Percentiles rank a stretch among this genome's conserved stretches.
phyloP scores from a whole-genome alignment of 2,329 filamentous ascomycete species.

The Fusarium proliferatum region DNA sequence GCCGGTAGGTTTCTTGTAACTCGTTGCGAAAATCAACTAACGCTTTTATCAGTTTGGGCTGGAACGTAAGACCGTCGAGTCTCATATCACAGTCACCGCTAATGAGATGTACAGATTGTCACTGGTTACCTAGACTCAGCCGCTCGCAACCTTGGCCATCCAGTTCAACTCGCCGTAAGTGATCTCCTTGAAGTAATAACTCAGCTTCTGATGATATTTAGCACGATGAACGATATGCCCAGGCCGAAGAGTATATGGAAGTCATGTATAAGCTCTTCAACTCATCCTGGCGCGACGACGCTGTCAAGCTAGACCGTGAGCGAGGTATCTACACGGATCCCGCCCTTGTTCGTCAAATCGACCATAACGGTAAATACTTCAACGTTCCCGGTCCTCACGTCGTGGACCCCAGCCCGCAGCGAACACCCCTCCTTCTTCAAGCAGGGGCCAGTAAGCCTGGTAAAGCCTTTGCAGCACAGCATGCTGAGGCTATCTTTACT shows the following conservation, averaged over 20 bases:
- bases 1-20: constrained; percentile 54
- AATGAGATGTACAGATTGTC: constrained; percentile 62
- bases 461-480: constrained; percentile 74
- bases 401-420: constrained; percentile 73
- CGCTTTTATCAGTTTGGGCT: constrained; percentile 56
- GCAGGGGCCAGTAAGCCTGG: constrained; percentile 75
- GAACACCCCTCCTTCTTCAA: constrained; percentile 76
- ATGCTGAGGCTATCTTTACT: constrained; percentile 78
- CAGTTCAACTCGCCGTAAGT: constrained; percentile 58
- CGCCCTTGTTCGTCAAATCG: constrained; percentile 69
- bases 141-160: constrained; percentile 71
- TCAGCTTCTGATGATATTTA: constrained; percentile 22
- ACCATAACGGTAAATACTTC: constrained; percentile 74
- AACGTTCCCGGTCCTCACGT: constrained; percentile 73
- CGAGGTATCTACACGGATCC: constrained; percentile 66
- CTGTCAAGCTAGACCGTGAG: constrained; percentile 68
- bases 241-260: constrained; percentile 72
- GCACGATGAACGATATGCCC: constrained; percentile 74
- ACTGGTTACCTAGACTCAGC: constrained; percentile 78
- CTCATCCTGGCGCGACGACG: constrained; percentile 74
- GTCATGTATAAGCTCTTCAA: constrained; percentile 76
- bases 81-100: constrained; percentile 5
- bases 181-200: too few relatives aligned
- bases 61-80: constrained; percentile 58
- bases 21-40: not conserved